phyloP scores from a whole-genome alignment of 2,329 filamentous ascomycete species.

The Chaetothyriales sp. region DNA sequence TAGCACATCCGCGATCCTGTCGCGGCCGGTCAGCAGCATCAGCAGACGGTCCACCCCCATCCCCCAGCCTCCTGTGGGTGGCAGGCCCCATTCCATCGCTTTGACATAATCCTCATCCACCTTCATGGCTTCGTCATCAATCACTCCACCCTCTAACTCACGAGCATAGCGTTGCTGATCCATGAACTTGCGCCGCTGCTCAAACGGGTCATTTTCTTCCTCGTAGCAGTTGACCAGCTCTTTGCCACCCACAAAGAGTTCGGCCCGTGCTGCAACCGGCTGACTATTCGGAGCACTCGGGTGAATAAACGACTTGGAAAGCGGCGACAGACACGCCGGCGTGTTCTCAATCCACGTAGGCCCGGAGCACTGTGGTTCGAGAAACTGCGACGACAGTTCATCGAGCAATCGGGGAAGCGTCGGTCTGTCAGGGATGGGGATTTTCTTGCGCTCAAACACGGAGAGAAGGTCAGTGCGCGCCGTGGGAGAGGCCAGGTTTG shows the following conservation, averaged over 20 bases:
- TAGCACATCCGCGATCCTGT: conserved; percentile 70
- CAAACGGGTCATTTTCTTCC: conserved; percentile 85
- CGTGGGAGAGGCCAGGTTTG: conserved; percentile 40
- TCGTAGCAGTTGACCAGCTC: conserved; percentile 97
- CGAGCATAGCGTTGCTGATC: conserved; percentile 34
- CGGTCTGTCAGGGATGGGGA: conserved; percentile 36
- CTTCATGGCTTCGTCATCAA: conserved; percentile 32
- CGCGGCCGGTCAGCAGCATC: conserved; percentile 72
- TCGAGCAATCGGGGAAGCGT: conserved; percentile 64
- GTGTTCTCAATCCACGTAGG: conserved; percentile 83
- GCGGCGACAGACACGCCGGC: conserved; percentile 76
- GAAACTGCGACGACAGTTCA: conserved; percentile 55
- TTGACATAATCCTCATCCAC: conserved; percentile 71
- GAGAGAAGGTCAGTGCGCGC: conserved; percentile 45
- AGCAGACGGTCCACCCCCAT: conserved; percentile 80
- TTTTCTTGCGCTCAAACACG: conserved; percentile 36
- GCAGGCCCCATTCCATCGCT: conserved; percentile 73
- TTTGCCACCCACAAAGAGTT: conserved; percentile 64
- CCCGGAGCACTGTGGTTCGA: conserved; percentile 58
- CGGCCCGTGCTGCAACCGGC: conserved; percentile 62
- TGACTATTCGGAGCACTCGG: conserved; percentile 45
- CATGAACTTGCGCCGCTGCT: conserved; percentile 70
- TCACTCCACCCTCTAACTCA: conserved; percentile 28
- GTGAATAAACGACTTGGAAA: conserved; percentile 74
- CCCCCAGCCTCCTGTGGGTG: conserved; percentile 95